phyloP scores from a whole-genome alignment of 352 stramenopile species.

The Phytophthora pistaciae region DNA sequence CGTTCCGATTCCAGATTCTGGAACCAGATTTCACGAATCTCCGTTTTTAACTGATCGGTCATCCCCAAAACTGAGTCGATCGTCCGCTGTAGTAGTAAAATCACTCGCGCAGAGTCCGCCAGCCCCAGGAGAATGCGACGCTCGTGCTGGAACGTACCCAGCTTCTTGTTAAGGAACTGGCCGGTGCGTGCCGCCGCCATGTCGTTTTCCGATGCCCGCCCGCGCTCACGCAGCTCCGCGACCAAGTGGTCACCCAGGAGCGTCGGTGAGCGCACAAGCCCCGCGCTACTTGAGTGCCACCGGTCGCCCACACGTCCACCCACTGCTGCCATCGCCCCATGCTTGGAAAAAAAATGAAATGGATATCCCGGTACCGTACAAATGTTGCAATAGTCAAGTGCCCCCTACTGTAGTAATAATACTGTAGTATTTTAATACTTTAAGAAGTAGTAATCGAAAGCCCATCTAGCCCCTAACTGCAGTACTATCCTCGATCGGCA shows the following conservation, averaged over 20 bases:
- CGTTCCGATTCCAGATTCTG: constrained; percentile 13
- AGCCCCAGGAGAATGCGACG: constrained; percentile 25
- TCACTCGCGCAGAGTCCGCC: constrained; percentile 23
- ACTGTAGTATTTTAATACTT: too few relatives aligned
- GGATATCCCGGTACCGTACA: too few relatives aligned
- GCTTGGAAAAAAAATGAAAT: too few relatives aligned
- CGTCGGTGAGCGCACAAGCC: neutral
- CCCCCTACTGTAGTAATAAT: too few relatives aligned
- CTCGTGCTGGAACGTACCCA: constrained; percentile 24
- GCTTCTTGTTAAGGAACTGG: constrained; percentile 21
- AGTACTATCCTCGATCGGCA: too few relatives aligned
- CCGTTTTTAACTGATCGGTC: neutral
- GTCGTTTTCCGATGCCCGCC: neutral
- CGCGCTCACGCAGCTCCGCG: constrained; percentile 7
- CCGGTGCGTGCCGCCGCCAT: constrained; percentile 9
- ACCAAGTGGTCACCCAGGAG: constrained; percentile 24
- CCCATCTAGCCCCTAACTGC: too few relatives aligned
- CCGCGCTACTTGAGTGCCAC: constrained; percentile 19
- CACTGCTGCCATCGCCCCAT: constrained; percentile 14
- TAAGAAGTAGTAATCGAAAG: too few relatives aligned
- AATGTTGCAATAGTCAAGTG: too few relatives aligned
- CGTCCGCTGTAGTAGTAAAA: constrained; percentile 23
- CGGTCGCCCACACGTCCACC: constrained; percentile 14
- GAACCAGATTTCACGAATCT: constrained; percentile 12
- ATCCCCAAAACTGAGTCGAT: constrained; percentile 18